A percentile compares a stretch with the other conserved stretches of the same genome.
phyloP scores from a whole-genome alignment of 768 basidiomycete genomes.

The Amanita pallidorosea region DNA sequence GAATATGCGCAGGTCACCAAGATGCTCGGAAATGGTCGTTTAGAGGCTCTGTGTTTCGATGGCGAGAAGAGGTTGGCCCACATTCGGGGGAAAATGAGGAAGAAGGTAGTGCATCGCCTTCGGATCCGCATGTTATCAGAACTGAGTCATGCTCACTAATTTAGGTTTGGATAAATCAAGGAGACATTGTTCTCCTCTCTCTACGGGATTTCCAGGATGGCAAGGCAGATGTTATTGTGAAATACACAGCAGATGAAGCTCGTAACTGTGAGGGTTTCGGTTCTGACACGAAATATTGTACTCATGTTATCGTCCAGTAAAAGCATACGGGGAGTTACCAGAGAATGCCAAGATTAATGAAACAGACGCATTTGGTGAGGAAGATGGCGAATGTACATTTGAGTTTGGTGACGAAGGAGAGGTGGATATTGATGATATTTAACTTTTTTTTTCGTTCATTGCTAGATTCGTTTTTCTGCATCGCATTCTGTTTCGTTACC shows the following conservation, averaged over 20 bases:
- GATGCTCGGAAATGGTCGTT: conserved; percentile 96
- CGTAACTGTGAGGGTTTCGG: conserved; percentile 49
- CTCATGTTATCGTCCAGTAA: conserved; percentile 37
- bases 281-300: not conserved
- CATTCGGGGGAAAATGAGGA: conserved; percentile 98
- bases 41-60: conserved; percentile 96
- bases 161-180: conserved; percentile 99
- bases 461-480: conserved; percentile 2
- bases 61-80: conserved; percentile 97
- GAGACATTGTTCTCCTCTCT: conserved; percentile 90
- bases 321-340: conserved; percentile 96
- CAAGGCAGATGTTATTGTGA: conserved; percentile 98
- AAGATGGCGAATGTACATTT: conserved; percentile 82
- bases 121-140: not conserved
- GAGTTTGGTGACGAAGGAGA: conserved; percentile 87
- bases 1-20: conserved; percentile 98
- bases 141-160: conserved; percentile 4
- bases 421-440: conserved; percentile 87
- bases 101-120: conserved; percentile 62
- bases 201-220: conserved; percentile 98
- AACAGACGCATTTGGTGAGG: conserved; percentile 87
- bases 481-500: conserved; percentile 12
- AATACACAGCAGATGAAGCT: conserved; percentile 95
- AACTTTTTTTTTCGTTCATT: conserved; percentile 15
- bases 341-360: conserved; percentile 97